These are phyloP conservation scores for Wickerhamiella vanderwaltii DNA, from an alignment of 805 yeast genomes.

Conservation along the genomic window DNA sequence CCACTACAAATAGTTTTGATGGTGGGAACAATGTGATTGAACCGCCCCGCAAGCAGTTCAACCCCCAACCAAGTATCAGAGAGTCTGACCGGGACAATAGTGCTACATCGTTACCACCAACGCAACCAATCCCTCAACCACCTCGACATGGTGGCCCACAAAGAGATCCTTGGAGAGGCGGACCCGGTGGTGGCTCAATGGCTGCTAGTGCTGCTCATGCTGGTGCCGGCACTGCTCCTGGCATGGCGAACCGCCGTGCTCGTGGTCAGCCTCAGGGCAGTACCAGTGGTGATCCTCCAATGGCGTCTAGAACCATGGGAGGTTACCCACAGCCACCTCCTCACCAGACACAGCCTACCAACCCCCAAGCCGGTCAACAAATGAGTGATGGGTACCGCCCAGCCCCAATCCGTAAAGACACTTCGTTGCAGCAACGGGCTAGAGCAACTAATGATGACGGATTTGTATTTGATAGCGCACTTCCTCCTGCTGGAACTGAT, in stretches of 20 bases:
- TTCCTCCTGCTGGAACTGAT: slow-evolving; percentile 25
- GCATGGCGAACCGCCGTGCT: neutral
- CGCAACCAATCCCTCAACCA: neutral
- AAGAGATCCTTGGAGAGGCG: neutral
- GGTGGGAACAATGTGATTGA: neutral
- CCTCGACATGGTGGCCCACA: neutral
- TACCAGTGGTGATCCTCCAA: neutral
- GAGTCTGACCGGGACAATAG: neutral
- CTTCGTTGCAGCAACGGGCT: neutral
- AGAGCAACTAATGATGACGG: neutral
- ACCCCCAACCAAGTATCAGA: neutral
- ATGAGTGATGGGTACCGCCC: too few relatives aligned
- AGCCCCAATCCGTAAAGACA: slow-evolving; percentile 8
- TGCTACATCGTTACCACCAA: too few relatives aligned
- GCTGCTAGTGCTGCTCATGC: slow-evolving; percentile 5
- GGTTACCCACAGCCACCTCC: neutral
- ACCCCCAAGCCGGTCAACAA: neutral
- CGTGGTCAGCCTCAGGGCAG: neutral
- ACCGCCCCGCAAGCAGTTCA: neutral
- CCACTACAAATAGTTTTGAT: neutral
- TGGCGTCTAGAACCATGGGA: neutral
- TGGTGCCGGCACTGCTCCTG: slow-evolving; percentile 1
- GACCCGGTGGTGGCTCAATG: slow-evolving; percentile 8
- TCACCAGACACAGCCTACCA: neutral
- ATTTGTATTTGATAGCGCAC: neutral